Base-by-base conservation (phyloP, 2,329 filamentous ascomycete species). In the Apiospora rasikravindrae region DNA sequence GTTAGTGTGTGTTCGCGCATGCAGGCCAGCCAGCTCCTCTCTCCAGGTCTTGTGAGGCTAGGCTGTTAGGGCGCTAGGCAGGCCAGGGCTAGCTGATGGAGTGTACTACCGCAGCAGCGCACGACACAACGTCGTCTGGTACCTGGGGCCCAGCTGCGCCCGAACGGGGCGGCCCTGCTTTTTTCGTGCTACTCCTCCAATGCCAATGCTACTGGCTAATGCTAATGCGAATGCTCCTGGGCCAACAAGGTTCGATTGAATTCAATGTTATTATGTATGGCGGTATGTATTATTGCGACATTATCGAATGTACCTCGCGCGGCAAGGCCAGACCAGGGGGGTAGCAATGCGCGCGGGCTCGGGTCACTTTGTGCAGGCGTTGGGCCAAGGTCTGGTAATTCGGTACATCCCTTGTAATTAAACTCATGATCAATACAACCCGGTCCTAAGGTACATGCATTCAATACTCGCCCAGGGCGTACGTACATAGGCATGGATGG, bases 341-440 rank as follows among this genome's bases (percentile, higher is more conserved):
- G 57, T 40, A 40, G 57, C 57, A 40, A 64, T 64, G 57, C 57
- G 57, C 57, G 57, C 57, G 57, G 57, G 57, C 57, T 64, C 33
- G 33, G 57, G 33, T 64, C 33, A 11, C 10, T 29, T 37, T 37
- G 53, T 40, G 33, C 57, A 64, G 57, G 57, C 57, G 22, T 24
- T 40, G 10, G 57, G 33, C 57, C 57, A 64, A 64, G 57, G 57
- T n/a, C 33, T 40, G 10, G 57, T 40, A 40, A 40, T 64, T n/a
- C 57, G 57, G 57, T 64, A 40, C 57, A 40, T 64, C 16, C 19
- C 57, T 61, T 64, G 57, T 64, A 64, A 64, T 64, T 64, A 40
- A 40, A 64, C 53, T 61, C 40, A 42, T 61, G 53, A 33, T 40
- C 29, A 64, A 64, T 64, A 37, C 57, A 40, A 64, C 33, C 19